Conservation (phyloP, 345 rosid genomes). For the Euphorbia peplus region DNA sequence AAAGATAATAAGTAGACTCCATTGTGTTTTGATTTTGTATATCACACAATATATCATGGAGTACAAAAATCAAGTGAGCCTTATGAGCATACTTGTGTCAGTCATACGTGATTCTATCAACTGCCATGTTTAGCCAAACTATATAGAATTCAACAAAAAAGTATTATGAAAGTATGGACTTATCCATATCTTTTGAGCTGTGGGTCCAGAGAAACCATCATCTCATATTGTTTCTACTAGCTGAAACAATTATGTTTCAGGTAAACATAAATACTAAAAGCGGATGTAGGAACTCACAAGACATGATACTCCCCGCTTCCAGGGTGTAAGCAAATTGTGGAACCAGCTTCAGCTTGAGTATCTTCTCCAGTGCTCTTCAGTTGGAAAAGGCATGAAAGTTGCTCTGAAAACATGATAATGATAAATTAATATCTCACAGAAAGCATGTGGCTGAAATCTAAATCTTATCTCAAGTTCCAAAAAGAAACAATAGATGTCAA, state of each 20-base stretch:
- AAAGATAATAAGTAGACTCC: constrained; percentile 1
- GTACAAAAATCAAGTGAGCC: not conserved
- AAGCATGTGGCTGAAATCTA: not conserved
- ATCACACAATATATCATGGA: not conserved
- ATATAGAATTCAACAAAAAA: not conserved
- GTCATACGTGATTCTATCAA: not conserved
- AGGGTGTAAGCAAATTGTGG: constrained; percentile 68
- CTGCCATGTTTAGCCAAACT: not conserved
- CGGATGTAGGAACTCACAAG: constrained; percentile 52
- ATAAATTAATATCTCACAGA: not conserved
- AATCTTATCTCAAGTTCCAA: not conserved
- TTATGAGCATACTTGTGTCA: not conserved
- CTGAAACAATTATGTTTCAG: not conserved
- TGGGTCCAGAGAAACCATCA: not conserved
- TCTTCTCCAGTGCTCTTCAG: constrained; percentile 74
- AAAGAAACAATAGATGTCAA: not conserved
- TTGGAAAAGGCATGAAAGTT: constrained; percentile 73
- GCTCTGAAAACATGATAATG: constrained; percentile 42
- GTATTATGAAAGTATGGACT: not conserved
- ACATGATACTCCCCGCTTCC: constrained; percentile 87
- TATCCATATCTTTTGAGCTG: not conserved
- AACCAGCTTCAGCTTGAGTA: constrained; percentile 46
- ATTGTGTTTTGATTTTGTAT: constrained; percentile 14
- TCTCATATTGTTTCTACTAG: not conserved
- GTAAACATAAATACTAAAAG: not conserved